Conservation (phyloP, 306 rosid genomes). For the Quercus alba region DNA sequence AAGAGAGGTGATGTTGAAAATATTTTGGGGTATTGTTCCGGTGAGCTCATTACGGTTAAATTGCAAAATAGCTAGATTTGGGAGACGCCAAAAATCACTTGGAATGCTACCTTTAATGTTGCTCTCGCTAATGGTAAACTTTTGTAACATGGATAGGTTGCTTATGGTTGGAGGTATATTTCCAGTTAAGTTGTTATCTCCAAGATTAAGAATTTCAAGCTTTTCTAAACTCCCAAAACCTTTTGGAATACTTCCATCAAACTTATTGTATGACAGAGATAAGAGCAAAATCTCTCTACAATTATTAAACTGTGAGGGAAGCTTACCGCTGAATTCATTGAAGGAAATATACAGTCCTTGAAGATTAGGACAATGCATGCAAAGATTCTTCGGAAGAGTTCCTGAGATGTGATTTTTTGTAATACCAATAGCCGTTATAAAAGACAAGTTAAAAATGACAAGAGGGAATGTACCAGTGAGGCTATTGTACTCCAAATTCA, state of each 20-base stretch:
- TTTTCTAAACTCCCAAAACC: not conserved
- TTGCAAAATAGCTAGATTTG: fast-evolving
- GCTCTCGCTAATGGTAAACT: fast-evolving
- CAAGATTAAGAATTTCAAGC: not conserved
- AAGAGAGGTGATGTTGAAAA: too few species aligned
- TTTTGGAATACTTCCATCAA: not conserved
- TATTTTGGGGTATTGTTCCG: too few species aligned
- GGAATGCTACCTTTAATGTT: too few species aligned
- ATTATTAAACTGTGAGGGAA: not conserved
- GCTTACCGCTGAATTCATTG: not conserved
- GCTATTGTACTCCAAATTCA: fast-evolving
- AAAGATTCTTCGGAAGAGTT: not conserved
- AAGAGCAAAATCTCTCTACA: not conserved
- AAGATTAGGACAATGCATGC: not conserved
- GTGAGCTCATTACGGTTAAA: fast-evolving
- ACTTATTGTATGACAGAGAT: too few species aligned
- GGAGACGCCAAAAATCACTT: too few species aligned
- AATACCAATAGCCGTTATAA: not conserved
- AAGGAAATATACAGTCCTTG: not conserved
- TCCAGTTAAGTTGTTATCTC: not conserved
- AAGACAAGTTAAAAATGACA: not conserved
- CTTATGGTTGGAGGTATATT: too few species aligned
- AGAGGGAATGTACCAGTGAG: not conserved
- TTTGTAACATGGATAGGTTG: too few species aligned
- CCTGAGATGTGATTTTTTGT: not conserved